Evolutionary conservation across 257 asterid genomes (phyloP).

Genomic region (Fraxinus pennsylvanica): DNA sequence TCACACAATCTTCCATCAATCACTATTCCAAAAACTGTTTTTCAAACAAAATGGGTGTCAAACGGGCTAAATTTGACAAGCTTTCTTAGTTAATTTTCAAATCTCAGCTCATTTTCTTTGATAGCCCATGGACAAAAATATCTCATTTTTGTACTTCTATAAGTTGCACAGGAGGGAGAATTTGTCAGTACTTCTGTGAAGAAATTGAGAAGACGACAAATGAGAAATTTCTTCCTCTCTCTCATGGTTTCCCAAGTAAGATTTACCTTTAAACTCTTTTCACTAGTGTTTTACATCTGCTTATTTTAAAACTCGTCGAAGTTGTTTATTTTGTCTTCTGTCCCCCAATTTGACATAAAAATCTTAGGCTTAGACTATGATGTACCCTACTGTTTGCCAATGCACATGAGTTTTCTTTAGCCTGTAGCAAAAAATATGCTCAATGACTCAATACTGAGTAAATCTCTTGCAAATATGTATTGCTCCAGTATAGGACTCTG

Average conservation of each 20-base stretch:
- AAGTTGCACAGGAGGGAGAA: slow-evolving; percentile 76
- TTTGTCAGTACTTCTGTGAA: slow-evolving; percentile 72
- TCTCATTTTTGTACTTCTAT: slow-evolving; percentile 14
- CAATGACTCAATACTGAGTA: too few species aligned
- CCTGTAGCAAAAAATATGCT: neutral
- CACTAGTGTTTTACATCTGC: neutral
- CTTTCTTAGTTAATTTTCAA: neutral
- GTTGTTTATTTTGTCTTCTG: neutral
- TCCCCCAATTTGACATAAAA: neutral
- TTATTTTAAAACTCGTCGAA: neutral
- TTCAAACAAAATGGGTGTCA: too few species aligned
- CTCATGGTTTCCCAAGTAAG: slow-evolving; percentile 98
- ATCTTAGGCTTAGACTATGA: neutral
- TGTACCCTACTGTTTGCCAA: neutral
- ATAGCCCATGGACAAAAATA: neutral
- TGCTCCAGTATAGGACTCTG: neutral
- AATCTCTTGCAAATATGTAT: too few species aligned
- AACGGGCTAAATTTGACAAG: neutral
- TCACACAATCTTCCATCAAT: too few species aligned
- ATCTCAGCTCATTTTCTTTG: slow-evolving; percentile 8
- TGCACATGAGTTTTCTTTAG: neutral
- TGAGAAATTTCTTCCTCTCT: slow-evolving; percentile 82
- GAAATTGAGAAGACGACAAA: slow-evolving; percentile 86
- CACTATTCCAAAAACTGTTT: too few species aligned
- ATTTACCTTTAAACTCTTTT: slow-evolving; percentile 1